Evolutionary conservation across 2,329 filamentous ascomycete genomes (phyloP).

Genomic region (Metarhizium anisopliae): DNA sequence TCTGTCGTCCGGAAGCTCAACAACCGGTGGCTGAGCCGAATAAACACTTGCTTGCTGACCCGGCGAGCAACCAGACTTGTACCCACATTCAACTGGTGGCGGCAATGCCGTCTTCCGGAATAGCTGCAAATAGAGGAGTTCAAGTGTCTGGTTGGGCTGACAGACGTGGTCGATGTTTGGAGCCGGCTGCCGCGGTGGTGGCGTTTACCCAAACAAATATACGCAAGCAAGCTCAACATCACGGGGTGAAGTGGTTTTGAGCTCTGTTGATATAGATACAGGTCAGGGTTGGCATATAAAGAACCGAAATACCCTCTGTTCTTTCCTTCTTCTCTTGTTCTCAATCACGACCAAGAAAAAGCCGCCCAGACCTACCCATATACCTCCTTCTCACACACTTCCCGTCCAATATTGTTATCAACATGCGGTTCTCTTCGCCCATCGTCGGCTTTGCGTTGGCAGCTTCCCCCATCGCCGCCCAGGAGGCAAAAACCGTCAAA

Average conservation of each 20-base stretch:
- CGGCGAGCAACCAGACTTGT: background rate
- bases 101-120: background rate
- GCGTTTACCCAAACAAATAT: background rate
- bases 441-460: background rate
- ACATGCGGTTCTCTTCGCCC: background rate
- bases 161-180: background rate
- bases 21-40: background rate
- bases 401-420: background rate
- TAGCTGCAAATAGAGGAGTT: background rate
- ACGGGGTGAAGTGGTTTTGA: background rate
- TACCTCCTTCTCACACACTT: background rate
- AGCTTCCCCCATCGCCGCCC: background rate
- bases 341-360: background rate
- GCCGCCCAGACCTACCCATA: background rate
- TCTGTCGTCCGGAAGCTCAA: background rate
- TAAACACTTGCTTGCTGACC: background rate
- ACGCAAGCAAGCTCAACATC: background rate
- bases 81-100: no score
- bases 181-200: background rate
- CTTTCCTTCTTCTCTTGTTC: background rate
- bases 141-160: background rate
- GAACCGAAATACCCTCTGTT: background rate
- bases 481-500: background rate
- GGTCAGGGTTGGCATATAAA: background rate
- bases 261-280: background rate